Evolutionary conservation across 768 basidiomycete species (phyloP), one percentile per base, ranked within the genome.

Genomic region (Hericium alpestre): DNA sequence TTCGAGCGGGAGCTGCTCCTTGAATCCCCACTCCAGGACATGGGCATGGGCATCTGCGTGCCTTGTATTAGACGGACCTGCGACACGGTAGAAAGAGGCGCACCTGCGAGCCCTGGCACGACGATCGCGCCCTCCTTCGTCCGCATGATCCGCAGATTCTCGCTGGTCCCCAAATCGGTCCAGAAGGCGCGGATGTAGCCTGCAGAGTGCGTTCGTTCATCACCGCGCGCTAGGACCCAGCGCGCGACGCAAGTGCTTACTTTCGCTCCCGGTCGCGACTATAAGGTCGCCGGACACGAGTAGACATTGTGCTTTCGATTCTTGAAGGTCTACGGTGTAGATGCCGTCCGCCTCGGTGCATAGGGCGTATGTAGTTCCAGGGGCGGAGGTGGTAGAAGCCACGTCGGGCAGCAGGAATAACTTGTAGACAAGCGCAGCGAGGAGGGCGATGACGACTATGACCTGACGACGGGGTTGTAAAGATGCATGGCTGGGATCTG

Each of bases 21-120:
- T 85, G 59, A 79, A 82, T 1, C 91, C 92, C 61, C 90, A 87
- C 32, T 80, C 74, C 38, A 91, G 65, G 18, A 91, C 70, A 66
- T 93, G 91, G 0, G 84, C 89, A 69, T 93, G 90, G 0, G 89
- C 82, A 67, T 93, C 90, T 86, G 58, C 27, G 9, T 20, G 22
- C 16, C 7, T 25, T 43, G 3, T 38, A 8, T 25, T 20, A 9
- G 32, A 18, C 40, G 13, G 7, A 41, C 4, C 46, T n/a, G 4
- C n/a, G 10, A 58, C 47, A 38, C 2, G 1, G 18, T 18, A 20
- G 18, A 13, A 51, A 0, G 27, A 23, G 25, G 49, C 22, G 49
- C 65, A 86, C 88, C 88, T 67, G 86, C 72, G 16, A 92, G 73
- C 18, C 89, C 90, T 0, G 89, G 89, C 6, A 89, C 79, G 12